Evolutionary conservation across 768 basidiomycete species (phyloP).

Genomic region (Lentinula guzmanii): DNA sequence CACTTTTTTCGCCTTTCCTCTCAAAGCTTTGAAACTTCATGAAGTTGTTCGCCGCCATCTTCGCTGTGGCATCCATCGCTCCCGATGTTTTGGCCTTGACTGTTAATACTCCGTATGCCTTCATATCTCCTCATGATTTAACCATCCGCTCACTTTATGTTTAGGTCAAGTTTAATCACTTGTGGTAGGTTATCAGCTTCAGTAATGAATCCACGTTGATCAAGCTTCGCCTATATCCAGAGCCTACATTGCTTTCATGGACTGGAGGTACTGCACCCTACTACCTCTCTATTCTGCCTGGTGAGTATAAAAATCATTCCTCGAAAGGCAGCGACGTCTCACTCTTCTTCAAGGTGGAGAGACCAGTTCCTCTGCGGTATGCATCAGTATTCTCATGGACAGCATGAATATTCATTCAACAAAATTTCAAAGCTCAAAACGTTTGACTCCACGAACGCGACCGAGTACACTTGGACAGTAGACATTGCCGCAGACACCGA

Average conservation of each 20-base stretch:
- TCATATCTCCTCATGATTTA: background rate
- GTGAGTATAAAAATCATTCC: conserved; percentile 26
- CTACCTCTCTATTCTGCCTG: conserved; percentile 56
- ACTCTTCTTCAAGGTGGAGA: conserved; percentile 42
- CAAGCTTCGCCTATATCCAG: conserved; percentile 23
- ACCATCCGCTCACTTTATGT: background rate
- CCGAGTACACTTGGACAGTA: conserved; percentile 47
- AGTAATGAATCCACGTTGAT: background rate
- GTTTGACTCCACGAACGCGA: conserved; percentile 41
- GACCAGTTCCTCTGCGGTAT: conserved; percentile 42
- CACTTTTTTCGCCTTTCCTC: background rate
- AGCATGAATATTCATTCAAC: conserved; percentile 5
- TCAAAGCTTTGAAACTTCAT: conserved; percentile 17
- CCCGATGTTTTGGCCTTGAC: conserved; percentile 33
- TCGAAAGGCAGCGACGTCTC: background rate
- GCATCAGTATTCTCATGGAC: conserved; percentile 13
- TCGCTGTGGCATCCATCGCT: conserved; percentile 31
- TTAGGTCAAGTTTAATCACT: background rate
- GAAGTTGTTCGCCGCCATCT: conserved; percentile 29
- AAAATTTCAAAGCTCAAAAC: conserved; percentile 40
- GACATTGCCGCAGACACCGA: conserved; percentile 35
- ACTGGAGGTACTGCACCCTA: conserved; percentile 46
- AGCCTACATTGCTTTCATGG: conserved; percentile 57
- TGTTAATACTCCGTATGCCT: conserved; percentile 67
- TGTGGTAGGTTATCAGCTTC: background rate